These are phyloP conservation scores for Vinca minor DNA, from an alignment of 257 asterid genomes.

Conservation along the genomic window DNA sequence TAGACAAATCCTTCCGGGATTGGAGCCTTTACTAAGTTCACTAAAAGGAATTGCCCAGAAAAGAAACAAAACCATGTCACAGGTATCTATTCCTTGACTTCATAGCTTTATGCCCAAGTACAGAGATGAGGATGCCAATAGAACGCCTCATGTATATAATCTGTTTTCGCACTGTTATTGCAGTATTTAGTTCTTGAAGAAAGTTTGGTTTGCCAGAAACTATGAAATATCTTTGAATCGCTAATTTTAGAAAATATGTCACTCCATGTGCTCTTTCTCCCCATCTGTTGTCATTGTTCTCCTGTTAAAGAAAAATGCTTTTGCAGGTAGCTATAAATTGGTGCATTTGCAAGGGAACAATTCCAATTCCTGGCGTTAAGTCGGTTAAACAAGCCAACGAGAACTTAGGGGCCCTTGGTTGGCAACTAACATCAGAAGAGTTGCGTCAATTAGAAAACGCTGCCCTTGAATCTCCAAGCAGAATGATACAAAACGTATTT, in stretches of 20 bases:
- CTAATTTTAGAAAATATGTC: not conserved
- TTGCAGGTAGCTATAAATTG: slow-evolving; percentile 85
- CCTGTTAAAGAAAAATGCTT: not conserved
- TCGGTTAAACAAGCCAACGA: slow-evolving; percentile 69
- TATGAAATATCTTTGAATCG: not conserved
- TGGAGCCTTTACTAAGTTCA: slow-evolving; percentile 58
- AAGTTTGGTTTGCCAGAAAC: not conserved
- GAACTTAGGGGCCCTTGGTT: slow-evolving; percentile 90
- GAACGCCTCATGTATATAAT: too few species aligned
- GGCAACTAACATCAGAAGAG: slow-evolving; percentile 71
- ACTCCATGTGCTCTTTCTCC: not conserved
- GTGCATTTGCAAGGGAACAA: slow-evolving; percentile 81
- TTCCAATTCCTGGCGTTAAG: slow-evolving; percentile 87
- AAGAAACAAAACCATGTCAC: slow-evolving; percentile 62
- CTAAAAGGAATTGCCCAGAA: slow-evolving; percentile 50
- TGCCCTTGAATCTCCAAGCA: slow-evolving; percentile 57
- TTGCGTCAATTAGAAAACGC: slow-evolving; percentile 54
- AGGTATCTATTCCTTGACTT: slow-evolving; percentile 33
- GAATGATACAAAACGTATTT: slow-evolving; percentile 82
- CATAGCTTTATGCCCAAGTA: not conserved
- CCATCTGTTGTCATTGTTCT: not conserved
- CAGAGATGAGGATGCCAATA: too few species aligned
- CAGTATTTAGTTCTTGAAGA: not conserved
- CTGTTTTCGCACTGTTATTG: too few species aligned
- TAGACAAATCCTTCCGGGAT: slow-evolving; percentile 79